Conservation (phyloP, 176 grass and related monocot genomes). For the Eragrostis curvula region DNA sequence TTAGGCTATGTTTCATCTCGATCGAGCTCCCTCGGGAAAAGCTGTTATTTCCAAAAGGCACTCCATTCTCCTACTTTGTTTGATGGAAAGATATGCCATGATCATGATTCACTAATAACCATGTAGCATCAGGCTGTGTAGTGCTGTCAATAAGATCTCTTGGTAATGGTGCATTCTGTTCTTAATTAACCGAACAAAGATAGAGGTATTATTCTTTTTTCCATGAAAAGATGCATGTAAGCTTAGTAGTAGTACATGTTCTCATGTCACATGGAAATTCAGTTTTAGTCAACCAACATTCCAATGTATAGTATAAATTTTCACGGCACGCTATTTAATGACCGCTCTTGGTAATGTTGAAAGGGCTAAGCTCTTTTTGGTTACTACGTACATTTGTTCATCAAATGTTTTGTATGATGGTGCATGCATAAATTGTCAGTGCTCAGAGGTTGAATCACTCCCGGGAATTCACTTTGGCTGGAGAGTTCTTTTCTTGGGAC, state of each 20-base stretch:
- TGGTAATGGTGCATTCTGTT: conserved; percentile 46
- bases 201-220: conserved; percentile 19
- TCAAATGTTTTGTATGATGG: conserved; percentile 33
- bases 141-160: conserved; percentile 49
- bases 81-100: conserved; percentile 35
- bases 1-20: conserved; percentile 12
- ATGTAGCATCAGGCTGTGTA: conserved; percentile 25
- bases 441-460: conserved; percentile 21
- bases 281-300: conserved; percentile 17
- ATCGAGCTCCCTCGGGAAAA: conserved; percentile 34
- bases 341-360: conserved; percentile 70
- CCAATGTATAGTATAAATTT: not conserved
- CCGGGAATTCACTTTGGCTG: conserved; percentile 26
- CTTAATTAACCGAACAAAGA: conserved; percentile 38
- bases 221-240: conserved; percentile 34
- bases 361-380: conserved; percentile 54
- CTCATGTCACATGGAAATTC: conserved; percentile 36
- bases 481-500: conserved; percentile 40
- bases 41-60: conserved; percentile 26
- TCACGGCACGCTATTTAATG: conserved; percentile 37
- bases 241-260: conserved; percentile 23
- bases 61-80: conserved; percentile 30
- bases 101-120: conserved; percentile 25
- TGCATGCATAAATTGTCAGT: conserved; percentile 30
- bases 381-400: conserved; percentile 39